Evolutionary conservation across 1,284 basidiomycete genomes (phyloP), one percentile per base, ranked within the genome.

Genomic region (Ustilago loliicola): DNA sequence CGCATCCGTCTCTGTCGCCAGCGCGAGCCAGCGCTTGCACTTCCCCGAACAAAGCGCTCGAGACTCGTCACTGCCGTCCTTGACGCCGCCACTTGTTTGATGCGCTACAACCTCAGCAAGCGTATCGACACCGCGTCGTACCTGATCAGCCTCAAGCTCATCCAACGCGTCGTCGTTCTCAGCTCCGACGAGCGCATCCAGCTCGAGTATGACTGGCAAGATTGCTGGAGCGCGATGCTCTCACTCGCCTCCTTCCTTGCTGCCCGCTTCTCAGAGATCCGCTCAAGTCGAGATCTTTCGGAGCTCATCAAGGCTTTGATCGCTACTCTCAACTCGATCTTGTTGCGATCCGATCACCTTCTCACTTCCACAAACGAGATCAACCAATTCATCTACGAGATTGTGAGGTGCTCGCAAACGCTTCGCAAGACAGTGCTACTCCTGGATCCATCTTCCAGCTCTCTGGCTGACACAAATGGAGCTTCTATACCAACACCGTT

Each of bases 71-170:
- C 81, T 7, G 62, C 59, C 34, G 65, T 79, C 6, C 77, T 84
- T 7, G 80, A 83, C 59, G 65, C 72, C 0, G 74, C 72, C 27
- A 72, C 73, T 15, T 73, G 80, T 50, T 82, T 71, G 21, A 40
- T 83, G 15, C 74, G 80, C 29, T 81, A 82, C 75, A 84, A 84
- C 57, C 79, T 82, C 42, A 77, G 80, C 55, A 83, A 82, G 61
- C 70, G 75, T 2, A 67, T 83, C 34, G 83, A 84, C 45, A 61
- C 66, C 2, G 65, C 72, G 0, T 62, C 67, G 13, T 79, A 81
- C 51, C 66, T 81, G 25, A 70, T 80, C 27, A 67, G 75, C 15
- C 45, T 83, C n/a, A 72, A 65, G 57, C 66, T 77, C 42, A 63
- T 83, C 50, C 80, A 82, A 58, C 75, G 77, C 47, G 58, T 67